phyloP scores from a whole-genome alignment of 208 protist genomes.

The Trypanosoma scelopori region DNA sequence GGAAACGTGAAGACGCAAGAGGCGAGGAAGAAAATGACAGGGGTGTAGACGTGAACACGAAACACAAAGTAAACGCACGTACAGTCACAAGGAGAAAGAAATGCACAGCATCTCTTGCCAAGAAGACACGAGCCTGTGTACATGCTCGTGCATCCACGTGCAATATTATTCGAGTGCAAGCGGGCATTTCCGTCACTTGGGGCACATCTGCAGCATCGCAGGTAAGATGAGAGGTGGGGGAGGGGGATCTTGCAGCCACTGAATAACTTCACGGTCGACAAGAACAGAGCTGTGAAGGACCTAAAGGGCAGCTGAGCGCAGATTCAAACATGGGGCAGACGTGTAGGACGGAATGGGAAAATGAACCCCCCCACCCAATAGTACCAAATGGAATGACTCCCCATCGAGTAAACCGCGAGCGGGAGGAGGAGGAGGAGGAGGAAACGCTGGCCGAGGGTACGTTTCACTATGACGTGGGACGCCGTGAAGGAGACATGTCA shows the following conservation, averaged over 20 bases:
- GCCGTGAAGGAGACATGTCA: no score
- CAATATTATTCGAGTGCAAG: not conserved
- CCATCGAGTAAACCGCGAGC: not conserved
- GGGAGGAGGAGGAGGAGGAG: not conserved
- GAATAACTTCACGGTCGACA: slow-evolving; percentile 17
- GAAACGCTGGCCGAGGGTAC: not conserved
- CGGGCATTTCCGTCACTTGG: not conserved
- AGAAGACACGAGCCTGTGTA: no score
- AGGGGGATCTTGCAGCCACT: slow-evolving; percentile 3
- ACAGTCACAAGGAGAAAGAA: no score
- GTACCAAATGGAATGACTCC: not conserved
- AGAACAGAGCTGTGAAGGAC: slow-evolving; percentile 10
- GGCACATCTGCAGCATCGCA: not conserved
- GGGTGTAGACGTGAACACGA: not conserved
- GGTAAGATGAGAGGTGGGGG: not conserved
- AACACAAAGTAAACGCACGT: not conserved
- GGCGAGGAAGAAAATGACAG: not conserved
- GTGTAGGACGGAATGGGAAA: no score
- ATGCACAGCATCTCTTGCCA: no score
- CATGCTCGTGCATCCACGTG: no score
- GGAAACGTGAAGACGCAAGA: not conserved
- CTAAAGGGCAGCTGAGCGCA: slow-evolving; percentile 3
- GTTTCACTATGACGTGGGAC: no score
- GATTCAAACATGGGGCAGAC: not conserved
- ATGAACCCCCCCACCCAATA: not conserved